Conservation (phyloP, 108 stramenopile species). For the Pseudonitzschia multiseries region DNA sequence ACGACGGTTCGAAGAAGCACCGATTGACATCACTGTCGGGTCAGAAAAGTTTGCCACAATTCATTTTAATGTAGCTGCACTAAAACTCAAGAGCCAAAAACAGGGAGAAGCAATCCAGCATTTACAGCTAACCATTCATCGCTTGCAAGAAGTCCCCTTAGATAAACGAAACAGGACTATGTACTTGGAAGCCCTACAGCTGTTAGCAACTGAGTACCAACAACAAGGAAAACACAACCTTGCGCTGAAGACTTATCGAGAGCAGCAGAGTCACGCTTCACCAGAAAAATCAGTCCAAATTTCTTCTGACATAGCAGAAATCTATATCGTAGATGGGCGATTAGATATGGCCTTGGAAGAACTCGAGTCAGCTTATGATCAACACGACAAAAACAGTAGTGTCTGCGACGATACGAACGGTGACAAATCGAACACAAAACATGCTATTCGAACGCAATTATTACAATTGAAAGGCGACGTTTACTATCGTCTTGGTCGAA, state of each 20-base stretch:
- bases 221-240: conserved; percentile 24
- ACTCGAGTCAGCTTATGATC: conserved; percentile 25
- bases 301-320: conserved; percentile 35
- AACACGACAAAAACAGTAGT: background rate
- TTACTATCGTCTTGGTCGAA: conserved; percentile 31
- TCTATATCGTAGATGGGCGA: conserved; percentile 21
- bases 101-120: conserved; percentile 37
- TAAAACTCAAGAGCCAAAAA: conserved; percentile 20
- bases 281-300: conserved; percentile 18
- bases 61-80: conserved; percentile 31
- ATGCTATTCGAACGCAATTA: conserved; percentile 27
- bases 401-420: background rate
- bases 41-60: conserved; percentile 28
- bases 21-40: background rate
- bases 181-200: conserved; percentile 30
- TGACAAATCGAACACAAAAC: background rate
- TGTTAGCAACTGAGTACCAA: conserved; percentile 33
- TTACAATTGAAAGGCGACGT: conserved; percentile 43
- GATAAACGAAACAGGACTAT: conserved; percentile 26
- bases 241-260: conserved; percentile 28
- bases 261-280: conserved; percentile 6
- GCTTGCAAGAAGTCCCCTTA: conserved; percentile 21
- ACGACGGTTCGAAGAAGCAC: background rate
- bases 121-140: conserved; percentile 27
- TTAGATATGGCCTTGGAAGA: conserved; percentile 29